phyloP scores from a whole-genome alignment of 345 rosid species.

The Brassica carinata region DNA sequence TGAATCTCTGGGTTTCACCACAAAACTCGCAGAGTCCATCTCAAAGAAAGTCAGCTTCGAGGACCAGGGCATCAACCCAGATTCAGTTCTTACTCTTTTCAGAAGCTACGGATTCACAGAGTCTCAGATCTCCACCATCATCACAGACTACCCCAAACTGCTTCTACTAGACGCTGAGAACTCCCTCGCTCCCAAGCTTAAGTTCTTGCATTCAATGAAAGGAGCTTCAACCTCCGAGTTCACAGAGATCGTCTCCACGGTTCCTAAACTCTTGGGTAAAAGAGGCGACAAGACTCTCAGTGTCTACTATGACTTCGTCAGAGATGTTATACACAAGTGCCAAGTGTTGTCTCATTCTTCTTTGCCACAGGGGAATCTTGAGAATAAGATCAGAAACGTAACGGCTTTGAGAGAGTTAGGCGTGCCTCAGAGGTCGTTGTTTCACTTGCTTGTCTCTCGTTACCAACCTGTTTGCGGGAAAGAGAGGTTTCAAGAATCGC shows the following conservation, averaged over 20 bases:
- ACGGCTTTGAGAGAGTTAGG: conserved; percentile 26
- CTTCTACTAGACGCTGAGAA: conserved; percentile 15
- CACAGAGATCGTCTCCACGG: neutral
- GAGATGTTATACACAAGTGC: neutral
- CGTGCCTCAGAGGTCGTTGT: conserved; percentile 20
- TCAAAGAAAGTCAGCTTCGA: neutral
- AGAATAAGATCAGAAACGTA: conserved; percentile 19
- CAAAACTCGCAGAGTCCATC: neutral
- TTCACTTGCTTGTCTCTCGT: neutral
- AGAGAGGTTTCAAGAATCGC: neutral
- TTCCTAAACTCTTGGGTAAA: conserved; percentile 26
- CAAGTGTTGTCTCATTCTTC: neutral
- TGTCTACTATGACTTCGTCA: conserved; percentile 25
- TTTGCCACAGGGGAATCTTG: neutral
- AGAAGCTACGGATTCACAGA: conserved; percentile 31
- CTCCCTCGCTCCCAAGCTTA: conserved; percentile 29
- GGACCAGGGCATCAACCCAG: neutral
- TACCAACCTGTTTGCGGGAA: neutral
- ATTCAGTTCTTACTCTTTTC: neutral
- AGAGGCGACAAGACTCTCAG: neutral
- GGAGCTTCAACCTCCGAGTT: conserved; percentile 28
- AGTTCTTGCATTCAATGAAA: conserved; percentile 3
- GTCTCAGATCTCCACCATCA: neutral
- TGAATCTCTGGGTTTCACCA: neutral
- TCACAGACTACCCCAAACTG: conserved; percentile 7